These are phyloP conservation scores for Trichoderma polysporum DNA, from an alignment of 2,329 filamentous ascomycete genomes.

Conservation along the genomic window DNA sequence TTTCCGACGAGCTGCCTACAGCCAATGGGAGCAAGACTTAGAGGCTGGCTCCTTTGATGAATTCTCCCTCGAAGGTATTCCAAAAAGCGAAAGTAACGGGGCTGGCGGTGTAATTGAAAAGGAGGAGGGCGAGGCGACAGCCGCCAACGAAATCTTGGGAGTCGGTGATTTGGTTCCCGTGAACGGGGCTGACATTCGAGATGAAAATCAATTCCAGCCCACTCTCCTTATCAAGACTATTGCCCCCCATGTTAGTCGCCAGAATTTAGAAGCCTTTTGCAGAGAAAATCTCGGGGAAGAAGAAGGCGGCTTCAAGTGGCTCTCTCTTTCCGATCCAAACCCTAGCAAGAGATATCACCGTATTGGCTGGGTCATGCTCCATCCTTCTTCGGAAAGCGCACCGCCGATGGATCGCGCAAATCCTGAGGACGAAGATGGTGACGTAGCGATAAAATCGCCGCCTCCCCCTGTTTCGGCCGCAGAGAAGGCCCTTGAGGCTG, in stretches of 20 bases:
- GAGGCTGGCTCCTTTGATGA: conserved; percentile 87
- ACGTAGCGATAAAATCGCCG: conserved; percentile 56
- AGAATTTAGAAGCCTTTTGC: conserved; percentile 91
- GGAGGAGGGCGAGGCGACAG: conserved; percentile 91
- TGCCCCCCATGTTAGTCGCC: conserved; percentile 89
- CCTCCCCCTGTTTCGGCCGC: conserved; percentile 59
- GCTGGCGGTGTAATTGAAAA: conserved; percentile 84
- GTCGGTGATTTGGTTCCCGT: conserved; percentile 87
- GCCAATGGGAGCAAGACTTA: conserved; percentile 86
- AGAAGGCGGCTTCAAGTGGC: conserved; percentile 90
- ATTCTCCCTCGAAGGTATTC: conserved; percentile 89
- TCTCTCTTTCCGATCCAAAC: conserved; percentile 95
- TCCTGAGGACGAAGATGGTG: conserved; percentile 66
- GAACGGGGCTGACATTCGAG: conserved; percentile 79
- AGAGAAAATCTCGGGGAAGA: conserved; percentile 90
- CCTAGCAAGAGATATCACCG: conserved; percentile 95
- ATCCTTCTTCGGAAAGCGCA: conserved; percentile 69
- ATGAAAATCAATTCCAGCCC: conserved; percentile 84
- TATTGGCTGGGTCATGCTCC: conserved; percentile 97
- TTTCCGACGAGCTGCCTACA: conserved; percentile 75
- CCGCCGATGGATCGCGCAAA: conserved; percentile 70
- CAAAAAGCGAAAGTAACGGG: conserved; percentile 89
- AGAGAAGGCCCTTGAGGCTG: conserved; percentile 85
- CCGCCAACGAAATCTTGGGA: conserved; percentile 86
- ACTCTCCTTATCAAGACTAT: conserved; percentile 98